Percentiles rank a stretch among this genome's conserved stretches.
Evolutionary conservation across 768 basidiomycete species (phyloP).

Genomic region (Psilocybe cubensis): DNA sequence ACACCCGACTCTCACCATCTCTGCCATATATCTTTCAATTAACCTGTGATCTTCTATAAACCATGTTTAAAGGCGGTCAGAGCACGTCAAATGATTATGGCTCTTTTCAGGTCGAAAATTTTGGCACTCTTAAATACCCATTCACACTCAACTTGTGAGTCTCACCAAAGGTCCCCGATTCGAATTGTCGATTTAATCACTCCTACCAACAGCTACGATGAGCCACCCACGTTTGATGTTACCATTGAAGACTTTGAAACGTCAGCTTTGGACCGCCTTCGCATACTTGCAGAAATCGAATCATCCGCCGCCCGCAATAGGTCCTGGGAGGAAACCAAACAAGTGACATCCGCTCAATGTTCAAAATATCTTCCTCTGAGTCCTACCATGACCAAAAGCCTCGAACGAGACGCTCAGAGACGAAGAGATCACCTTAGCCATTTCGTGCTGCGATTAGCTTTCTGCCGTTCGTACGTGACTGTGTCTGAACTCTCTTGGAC

Average conservation of each 20-base stretch:
- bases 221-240: constrained; percentile 84
- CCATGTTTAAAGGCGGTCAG: constrained; percentile 41
- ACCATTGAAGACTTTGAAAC: constrained; percentile 96
- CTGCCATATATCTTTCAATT: background rate
- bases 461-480: constrained; percentile 88
- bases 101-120: constrained; percentile 29
- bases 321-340: constrained; percentile 76
- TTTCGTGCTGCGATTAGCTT: constrained; percentile 91
- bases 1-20: background rate
- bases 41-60: background rate
- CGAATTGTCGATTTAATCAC: constrained; percentile 8
- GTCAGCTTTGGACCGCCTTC: constrained; percentile 85
- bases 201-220: constrained; percentile 68
- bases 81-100: constrained; percentile 24
- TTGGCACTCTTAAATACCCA: constrained; percentile 54
- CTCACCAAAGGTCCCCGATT: background rate
- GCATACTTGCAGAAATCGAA: constrained; percentile 90
- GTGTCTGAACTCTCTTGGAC: background rate
- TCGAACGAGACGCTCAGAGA: constrained; percentile 64
- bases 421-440: constrained; percentile 88
- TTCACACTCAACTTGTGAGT: constrained; percentile 81
- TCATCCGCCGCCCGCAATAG: constrained; percentile 85
- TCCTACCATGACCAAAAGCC: constrained; percentile 44
- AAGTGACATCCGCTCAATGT: constrained; percentile 63
- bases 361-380: constrained; percentile 78